Conservation (phyloP, 495 filamentous ascomycete genomes). For the Xylaria bambusicola region DNA sequence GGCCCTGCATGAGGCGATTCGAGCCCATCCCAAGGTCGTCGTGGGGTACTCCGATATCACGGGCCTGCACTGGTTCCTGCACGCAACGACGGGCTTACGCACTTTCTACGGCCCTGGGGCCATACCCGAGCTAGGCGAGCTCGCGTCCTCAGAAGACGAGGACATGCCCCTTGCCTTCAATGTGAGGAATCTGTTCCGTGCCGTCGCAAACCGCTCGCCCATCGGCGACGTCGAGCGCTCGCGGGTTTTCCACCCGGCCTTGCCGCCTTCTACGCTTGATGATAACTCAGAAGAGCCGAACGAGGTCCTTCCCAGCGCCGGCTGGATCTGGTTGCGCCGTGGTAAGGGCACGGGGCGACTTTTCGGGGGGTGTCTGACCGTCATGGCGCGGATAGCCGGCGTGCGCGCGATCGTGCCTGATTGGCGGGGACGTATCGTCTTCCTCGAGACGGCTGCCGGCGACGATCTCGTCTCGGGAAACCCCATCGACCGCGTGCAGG, state of each 20-base stretch:
- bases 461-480: constrained; percentile 24
- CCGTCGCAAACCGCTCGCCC: constrained; percentile 12
- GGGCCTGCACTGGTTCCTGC: constrained; percentile 36
- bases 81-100: constrained; percentile 32
- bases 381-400: constrained; percentile 32
- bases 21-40: constrained; percentile 37
- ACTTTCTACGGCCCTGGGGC: constrained; percentile 40
- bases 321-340: constrained; percentile 28
- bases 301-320: constrained; percentile 14
- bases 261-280: neutral
- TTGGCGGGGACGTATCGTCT: constrained; percentile 30
- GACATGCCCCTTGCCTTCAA: constrained; percentile 21
- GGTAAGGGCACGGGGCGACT: constrained; percentile 30
- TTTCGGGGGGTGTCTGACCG: constrained; percentile 35
- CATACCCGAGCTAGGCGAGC: constrained; percentile 32
- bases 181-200: constrained; percentile 18
- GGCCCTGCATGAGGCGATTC: constrained; percentile 27
- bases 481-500: constrained; percentile 25
- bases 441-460: constrained; percentile 34
- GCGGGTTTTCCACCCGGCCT: constrained; percentile 4
- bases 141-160: constrained; percentile 21
- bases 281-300: neutral
- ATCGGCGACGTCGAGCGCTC: constrained; percentile 24
- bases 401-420: constrained; percentile 25
- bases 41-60: constrained; percentile 41